phyloP scores from a whole-genome alignment of 2,329 filamentous ascomycete species.

The Fusarium bulbicola region DNA sequence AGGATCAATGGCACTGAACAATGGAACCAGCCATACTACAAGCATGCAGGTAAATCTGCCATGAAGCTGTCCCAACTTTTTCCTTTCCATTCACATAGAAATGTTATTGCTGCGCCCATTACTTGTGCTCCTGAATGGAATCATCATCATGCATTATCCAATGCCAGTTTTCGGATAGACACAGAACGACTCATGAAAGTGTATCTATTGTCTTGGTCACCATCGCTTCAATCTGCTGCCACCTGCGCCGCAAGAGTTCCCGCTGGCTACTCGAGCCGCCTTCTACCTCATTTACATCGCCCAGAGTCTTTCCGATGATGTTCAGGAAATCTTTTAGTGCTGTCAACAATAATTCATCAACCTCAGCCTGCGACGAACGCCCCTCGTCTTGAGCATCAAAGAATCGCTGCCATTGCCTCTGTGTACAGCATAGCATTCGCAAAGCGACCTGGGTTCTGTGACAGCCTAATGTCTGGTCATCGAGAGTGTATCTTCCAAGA shows the following conservation, averaged over 20 bases:
- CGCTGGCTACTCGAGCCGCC: constrained; percentile 46
- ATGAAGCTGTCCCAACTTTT: neutral
- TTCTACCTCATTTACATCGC: constrained; percentile 46
- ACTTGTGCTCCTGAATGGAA: neutral
- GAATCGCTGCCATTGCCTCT: constrained; percentile 51
- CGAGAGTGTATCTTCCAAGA: constrained; percentile 59
- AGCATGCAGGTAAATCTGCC: neutral
- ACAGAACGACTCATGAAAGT: constrained; percentile 10
- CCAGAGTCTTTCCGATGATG: constrained; percentile 44
- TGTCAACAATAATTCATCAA: constrained; percentile 48
- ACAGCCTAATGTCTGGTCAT: constrained; percentile 52
- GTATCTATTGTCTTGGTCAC: constrained; percentile 47
- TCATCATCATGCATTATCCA: too few relatives aligned
- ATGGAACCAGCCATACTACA: neutral
- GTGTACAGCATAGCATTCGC: constrained; percentile 48
- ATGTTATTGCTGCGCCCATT: neutral
- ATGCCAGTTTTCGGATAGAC: neutral
- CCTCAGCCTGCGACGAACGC: constrained; percentile 55
- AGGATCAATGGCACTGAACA: neutral
- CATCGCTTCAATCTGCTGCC: constrained; percentile 54
- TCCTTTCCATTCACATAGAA: neutral
- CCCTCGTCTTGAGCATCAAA: constrained; percentile 55
- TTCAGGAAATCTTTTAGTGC: constrained; percentile 51
- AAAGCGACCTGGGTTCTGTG: constrained; percentile 65
- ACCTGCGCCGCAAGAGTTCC: constrained; percentile 51